Evolutionary conservation across 2,329 filamentous ascomycete genomes (phyloP), one percentile per base, ranked within the genome.

Genomic region (Aspergillus viridinutans): DNA sequence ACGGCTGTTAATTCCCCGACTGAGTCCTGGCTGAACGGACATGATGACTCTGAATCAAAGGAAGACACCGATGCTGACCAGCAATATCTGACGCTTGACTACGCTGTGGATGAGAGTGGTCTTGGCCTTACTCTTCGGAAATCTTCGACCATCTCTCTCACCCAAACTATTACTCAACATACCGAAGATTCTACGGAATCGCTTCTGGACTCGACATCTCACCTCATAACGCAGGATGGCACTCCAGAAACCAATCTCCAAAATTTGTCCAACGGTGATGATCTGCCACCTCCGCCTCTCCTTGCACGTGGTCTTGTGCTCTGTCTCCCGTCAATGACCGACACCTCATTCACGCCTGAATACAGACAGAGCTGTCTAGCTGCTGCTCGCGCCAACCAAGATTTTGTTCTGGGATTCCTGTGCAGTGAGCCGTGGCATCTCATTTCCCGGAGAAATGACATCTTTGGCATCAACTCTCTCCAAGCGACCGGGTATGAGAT

Each of bases 121-220:
- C 50, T 66, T 43, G 69, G 63, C n/a, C 60, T 58, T 52, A 58
- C 66, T 10, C 64, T 65, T 35, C 66, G 74, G 49, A 76, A 75
- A 63, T 67, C 63, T 20, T 76, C 74, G 17, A 75, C 73, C 14
- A 77, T 77, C 49, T 76, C 74, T 8, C 69, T 77, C 49, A 77
- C 74, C 3, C 72, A 72, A 42, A 74, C 73, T 4, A 71, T 75
- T 55, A 69, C 69, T 26, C 67, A 73, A 54, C 69, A 73, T 28
- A 71, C 72, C 26, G 71, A 74, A 50, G 63, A 66, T 25, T 70
- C 69, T 14, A 55, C 55, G 5, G 60, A 65, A 43, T 55, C 52
- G 9, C 53, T 54, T 40, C 50, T 59, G 35, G 59, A 63, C 29
- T 40, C 56, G 7, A 57, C 58, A 17, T 38, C 45, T 12, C 56